Evolutionary conservation across 2,329 filamentous ascomycete species (phyloP).

Genomic region (Phialocephala subalpina): DNA sequence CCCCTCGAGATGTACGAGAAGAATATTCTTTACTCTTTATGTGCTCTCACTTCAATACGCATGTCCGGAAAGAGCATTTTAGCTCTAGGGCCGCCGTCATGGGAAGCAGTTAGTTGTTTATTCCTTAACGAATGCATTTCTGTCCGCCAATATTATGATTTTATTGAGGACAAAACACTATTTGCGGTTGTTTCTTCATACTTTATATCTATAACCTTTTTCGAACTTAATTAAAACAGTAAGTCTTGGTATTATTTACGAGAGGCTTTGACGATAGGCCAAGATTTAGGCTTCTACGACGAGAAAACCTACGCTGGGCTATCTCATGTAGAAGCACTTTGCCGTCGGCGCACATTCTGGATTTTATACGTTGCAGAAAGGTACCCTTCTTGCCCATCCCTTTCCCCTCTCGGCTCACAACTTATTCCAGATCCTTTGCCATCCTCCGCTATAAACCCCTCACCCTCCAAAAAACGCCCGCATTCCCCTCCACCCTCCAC

Average conservation of each 20-base stretch:
- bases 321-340: conserved; percentile 59
- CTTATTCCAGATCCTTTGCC: conserved; percentile 62
- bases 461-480: conserved; percentile 66
- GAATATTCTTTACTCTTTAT: conserved; percentile 63
- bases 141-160: conserved; percentile 63
- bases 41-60: conserved; percentile 60
- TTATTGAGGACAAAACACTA: conserved; percentile 62
- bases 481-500: conserved; percentile 59
- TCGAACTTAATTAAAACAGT: conserved; percentile 64
- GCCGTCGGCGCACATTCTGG: conserved; percentile 66
- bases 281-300: conserved; percentile 65
- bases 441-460: conserved; percentile 70
- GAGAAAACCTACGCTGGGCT: conserved; percentile 60
- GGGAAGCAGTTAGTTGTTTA: conserved; percentile 60
- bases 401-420: neutral
- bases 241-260: conserved; percentile 70
- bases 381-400: conserved; percentile 35
- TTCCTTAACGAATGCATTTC: conserved; percentile 66
- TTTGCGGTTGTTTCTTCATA: conserved; percentile 68
- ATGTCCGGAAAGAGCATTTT: conserved; percentile 55
- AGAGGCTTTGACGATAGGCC: conserved; percentile 66
- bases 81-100: conserved; percentile 49
- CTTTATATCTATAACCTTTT: conserved; percentile 67
- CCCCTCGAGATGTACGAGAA: conserved; percentile 49
- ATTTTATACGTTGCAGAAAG: conserved; percentile 68